Conservation (phyloP, 2,329 filamentous ascomycete species). For the Botrytis cinerea region DNA sequence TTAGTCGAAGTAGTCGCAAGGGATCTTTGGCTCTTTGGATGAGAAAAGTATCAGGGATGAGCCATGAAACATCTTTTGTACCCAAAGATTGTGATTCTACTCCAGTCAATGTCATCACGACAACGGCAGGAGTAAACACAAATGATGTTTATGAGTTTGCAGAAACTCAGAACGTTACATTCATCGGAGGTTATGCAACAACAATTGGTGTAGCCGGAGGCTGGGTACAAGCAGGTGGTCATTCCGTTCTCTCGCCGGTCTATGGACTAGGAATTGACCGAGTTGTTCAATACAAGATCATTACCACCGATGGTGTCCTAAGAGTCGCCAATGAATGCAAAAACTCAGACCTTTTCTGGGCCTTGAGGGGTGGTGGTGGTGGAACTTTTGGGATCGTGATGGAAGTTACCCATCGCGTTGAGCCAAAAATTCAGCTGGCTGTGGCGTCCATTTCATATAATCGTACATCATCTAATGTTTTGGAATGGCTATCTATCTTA, state of each 20-base stretch:
- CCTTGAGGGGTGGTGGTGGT: slow-evolving; percentile 50
- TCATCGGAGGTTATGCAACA: slow-evolving; percentile 32
- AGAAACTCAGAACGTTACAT: slow-evolving; percentile 36
- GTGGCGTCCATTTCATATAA: slow-evolving; percentile 28
- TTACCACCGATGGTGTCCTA: slow-evolving; percentile 49
- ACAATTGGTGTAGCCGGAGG: slow-evolving; percentile 55
- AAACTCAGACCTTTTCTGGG: slow-evolving; percentile 53
- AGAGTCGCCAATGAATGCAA: slow-evolving; percentile 47
- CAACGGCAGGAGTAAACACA: slow-evolving; percentile 34
- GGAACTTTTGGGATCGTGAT: slow-evolving; percentile 49
- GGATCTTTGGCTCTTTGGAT: slow-evolving; percentile 31
- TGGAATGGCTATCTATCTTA: slow-evolving; percentile 25
- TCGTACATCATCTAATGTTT: slow-evolving; percentile 20
- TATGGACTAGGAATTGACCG: slow-evolving; percentile 55
- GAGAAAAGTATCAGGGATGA: slow-evolving; percentile 25
- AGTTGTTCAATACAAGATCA: slow-evolving; percentile 51
- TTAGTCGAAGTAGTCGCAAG: slow-evolving; percentile 31
- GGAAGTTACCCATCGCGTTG: slow-evolving; percentile 29
- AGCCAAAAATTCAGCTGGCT: slow-evolving; percentile 25
- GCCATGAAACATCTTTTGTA: slow-evolving; percentile 23
- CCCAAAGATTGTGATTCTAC: slow-evolving; percentile 27
- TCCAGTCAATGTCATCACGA: slow-evolving; percentile 34
- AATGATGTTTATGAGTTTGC: slow-evolving; percentile 37
- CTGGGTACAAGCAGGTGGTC: slow-evolving; percentile 53
- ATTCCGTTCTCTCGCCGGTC: slow-evolving; percentile 53